Percentiles rank a stretch among this genome's conserved stretches.
Conservation (phyloP, 257 asterid species). For the Scutellaria baicalensis region DNA sequence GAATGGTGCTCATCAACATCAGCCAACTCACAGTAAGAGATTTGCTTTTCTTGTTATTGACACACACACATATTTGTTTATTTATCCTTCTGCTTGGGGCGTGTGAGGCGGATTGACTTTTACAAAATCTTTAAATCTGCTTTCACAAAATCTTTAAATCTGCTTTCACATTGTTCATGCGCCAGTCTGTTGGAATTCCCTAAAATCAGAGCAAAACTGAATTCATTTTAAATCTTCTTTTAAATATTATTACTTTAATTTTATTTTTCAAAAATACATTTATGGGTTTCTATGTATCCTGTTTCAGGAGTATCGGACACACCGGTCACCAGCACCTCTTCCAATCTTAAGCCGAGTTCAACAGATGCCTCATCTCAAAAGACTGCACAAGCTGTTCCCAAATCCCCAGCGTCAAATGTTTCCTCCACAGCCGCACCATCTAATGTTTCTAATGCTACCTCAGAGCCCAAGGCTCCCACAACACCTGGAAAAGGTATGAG, state of each 20-base stretch:
- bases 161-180: neutral
- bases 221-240: neutral
- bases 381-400: slow-evolving; percentile 44
- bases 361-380: slow-evolving; percentile 39
- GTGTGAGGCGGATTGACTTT: neutral
- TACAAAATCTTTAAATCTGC: neutral
- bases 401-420: slow-evolving; percentile 39
- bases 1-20: slow-evolving; percentile 55
- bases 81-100: neutral
- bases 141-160: neutral
- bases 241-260: neutral
- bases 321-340: slow-evolving; percentile 23
- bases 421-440: slow-evolving; percentile 35
- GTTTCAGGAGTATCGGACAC: slow-evolving; percentile 39
- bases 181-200: neutral
- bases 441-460: slow-evolving; percentile 26
- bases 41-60: neutral
- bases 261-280: too few relatives aligned
- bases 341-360: slow-evolving; percentile 25
- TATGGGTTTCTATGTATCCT: neutral
- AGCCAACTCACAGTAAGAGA: slow-evolving; percentile 21
- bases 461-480: slow-evolving; percentile 36
- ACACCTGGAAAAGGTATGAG: slow-evolving; percentile 53
- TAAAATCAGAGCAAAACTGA: neutral
- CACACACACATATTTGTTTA: neutral